Evolutionary conservation across 192 early-diverging fungal genomes (phyloP).

Genomic region (Rhizophagus clarus): DNA sequence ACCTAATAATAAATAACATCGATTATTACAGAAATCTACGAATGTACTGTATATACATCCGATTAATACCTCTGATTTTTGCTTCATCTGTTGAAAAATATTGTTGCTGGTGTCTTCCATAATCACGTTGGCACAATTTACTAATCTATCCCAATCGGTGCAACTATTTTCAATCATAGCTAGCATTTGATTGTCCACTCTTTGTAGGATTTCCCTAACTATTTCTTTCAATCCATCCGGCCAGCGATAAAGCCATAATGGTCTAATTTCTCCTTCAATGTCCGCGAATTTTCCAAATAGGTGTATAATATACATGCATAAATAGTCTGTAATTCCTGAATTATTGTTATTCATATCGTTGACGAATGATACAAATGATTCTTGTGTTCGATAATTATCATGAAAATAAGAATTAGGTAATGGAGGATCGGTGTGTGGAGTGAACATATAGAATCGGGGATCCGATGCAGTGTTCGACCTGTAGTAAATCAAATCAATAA

Average conservation of each 20-base stretch:
- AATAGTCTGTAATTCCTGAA: constrained; percentile 9
- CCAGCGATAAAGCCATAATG: constrained; percentile 31
- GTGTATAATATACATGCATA: constrained; percentile 12
- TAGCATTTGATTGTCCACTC: neutral
- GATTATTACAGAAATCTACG: neutral
- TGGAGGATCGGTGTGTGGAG: constrained; percentile 3
- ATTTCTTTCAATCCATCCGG: constrained; percentile 27
- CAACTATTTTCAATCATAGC: neutral
- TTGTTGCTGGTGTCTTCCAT: neutral
- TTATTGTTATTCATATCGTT: constrained; percentile 19
- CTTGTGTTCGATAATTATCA: neutral
- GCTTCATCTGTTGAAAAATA: neutral
- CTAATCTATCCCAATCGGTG: neutral
- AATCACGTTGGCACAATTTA: neutral
- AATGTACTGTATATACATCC: neutral
- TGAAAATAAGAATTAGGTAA: neutral
- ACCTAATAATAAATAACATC: neutral
- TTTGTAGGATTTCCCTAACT: neutral
- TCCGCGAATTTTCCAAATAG: neutral
- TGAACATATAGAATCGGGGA: constrained; percentile 7
- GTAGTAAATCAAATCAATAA: neutral
- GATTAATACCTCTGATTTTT: constrained; percentile 7
- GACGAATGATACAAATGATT: neutral
- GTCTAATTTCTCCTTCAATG: neutral
- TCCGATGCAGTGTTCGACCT: constrained; percentile 5